Evolutionary conservation across 1,139 yeast species (phyloP).

Genomic region (Taphrina betulina): DNA sequence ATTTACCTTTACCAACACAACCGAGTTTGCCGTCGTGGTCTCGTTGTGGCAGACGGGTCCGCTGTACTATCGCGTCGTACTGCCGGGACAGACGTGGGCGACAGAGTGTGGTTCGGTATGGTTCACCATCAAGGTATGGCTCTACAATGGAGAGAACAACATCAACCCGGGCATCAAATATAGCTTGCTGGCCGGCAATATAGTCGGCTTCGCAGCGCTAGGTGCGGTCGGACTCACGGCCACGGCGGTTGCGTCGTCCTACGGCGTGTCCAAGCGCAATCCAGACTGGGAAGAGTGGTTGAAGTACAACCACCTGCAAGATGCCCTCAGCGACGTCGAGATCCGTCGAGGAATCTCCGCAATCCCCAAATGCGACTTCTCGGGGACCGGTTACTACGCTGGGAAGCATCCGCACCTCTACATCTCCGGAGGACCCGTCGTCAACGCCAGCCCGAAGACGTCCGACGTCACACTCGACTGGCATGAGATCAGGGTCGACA

Average conservation of each 20-base stretch:
- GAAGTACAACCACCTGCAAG: neutral
- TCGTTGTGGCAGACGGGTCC: slow-evolving; percentile 17
- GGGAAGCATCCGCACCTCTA: slow-evolving; percentile 9
- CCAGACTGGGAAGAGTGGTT: slow-evolving; percentile 25
- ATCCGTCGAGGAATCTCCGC: neutral
- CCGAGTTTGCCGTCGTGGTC: slow-evolving; percentile 14
- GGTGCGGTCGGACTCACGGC: slow-evolving; percentile 12
- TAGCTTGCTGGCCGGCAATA: slow-evolving; percentile 5
- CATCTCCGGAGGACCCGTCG: slow-evolving; percentile 7
- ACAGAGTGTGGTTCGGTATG: slow-evolving; percentile 7
- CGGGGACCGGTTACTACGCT: slow-evolving; percentile 13
- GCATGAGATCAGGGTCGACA: slow-evolving; percentile 19
- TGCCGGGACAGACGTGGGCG: slow-evolving; percentile 10
- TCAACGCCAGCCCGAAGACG: neutral
- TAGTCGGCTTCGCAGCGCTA: slow-evolving; percentile 7
- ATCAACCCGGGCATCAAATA: slow-evolving; percentile 19
- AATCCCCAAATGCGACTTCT: slow-evolving; percentile 1
- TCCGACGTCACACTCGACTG: neutral
- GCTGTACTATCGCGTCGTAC: slow-evolving; percentile 6
- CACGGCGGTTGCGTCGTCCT: slow-evolving; percentile 4
- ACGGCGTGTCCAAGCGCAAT: slow-evolving; percentile 6
- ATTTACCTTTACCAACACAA: slow-evolving; percentile 15
- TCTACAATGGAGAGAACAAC: slow-evolving; percentile 14
- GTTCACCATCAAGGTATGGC: slow-evolving; percentile 14
- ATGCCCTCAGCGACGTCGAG: slow-evolving; percentile 1